These are phyloP conservation scores for Parmelia sp. DNA, from an alignment of 495 filamentous ascomycete species.

Conservation along the genomic window DNA sequence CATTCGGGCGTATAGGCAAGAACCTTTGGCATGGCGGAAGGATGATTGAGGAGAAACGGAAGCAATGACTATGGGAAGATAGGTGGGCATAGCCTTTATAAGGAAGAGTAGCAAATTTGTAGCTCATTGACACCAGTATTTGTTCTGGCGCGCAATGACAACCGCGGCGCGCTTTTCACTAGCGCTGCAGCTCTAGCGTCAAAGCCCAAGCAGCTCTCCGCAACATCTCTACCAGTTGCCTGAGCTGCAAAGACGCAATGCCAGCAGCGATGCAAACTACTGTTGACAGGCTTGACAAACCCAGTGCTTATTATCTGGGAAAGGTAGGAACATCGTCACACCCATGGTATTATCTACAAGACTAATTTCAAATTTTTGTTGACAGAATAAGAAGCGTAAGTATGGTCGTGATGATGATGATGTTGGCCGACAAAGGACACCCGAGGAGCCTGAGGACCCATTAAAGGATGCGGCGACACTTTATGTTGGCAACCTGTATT, in stretches of 20 bases:
- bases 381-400: slow-evolving; percentile 62
- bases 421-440: slow-evolving; percentile 42
- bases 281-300: slow-evolving; percentile 80
- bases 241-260: slow-evolving; percentile 5
- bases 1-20: slow-evolving; percentile 75
- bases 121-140: background rate
- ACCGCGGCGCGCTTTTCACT: slow-evolving; percentile 14
- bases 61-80: background rate
- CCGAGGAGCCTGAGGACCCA: slow-evolving; percentile 58
- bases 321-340: slow-evolving; percentile 50
- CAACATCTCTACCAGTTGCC: background rate
- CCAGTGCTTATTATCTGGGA: slow-evolving; percentile 78
- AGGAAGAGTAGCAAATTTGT: background rate
- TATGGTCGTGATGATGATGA: slow-evolving; percentile 54
- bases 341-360: background rate
- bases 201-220: background rate
- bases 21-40: slow-evolving; percentile 64
- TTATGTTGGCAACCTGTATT: slow-evolving; percentile 95
- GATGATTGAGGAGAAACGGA: background rate
- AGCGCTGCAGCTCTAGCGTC: slow-evolving; percentile 12
- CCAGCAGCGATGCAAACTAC: slow-evolving; percentile 48
- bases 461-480: slow-evolving; percentile 86
- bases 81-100: background rate
- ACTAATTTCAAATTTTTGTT: background rate
- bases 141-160: slow-evolving; percentile 10